Base-by-base conservation (phyloP, 345 rosid species). In the Isatis tinctoria region DNA sequence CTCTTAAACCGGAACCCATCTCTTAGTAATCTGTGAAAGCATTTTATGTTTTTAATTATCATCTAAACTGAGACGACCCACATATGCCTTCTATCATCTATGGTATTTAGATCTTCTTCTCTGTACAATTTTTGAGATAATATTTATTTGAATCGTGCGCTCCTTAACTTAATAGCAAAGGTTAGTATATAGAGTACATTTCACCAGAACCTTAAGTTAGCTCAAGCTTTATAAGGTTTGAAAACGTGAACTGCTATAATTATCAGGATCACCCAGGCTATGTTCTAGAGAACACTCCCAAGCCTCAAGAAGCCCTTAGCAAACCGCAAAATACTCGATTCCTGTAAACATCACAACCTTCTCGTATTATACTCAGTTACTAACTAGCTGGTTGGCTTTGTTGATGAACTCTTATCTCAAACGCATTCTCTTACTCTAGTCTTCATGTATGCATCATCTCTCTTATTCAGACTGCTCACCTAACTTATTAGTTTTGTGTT, bases 371-470 rank as follows among this genome's bases (percentile, higher is more conserved):
- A 49, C 54, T 67, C 27, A n/a, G 1, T 49, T 35, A 52, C 10
- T 33, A 54, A 5, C 4, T 60, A 28, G 32, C 30, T 10, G 32
- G 52, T 60, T 16, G 41, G 65, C 58, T 51, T 69, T 57, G 59
- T 62, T 62, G 66, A 72, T 26, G 58, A 45, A 20, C 45, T 48
- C 44, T 47, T 74, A 60, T 65, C 72, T 65, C 72, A 16, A 39
- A 35, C 41, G 9, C 30, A 43, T 36, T 69, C 44, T 51, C 37
- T 59, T 36, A 62, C 44, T 51, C 37, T 59, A 16, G 40, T 60
- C 49, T 32, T 54, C 32, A 26, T 69, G 48, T 52, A 61, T 49
- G 49, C 58, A 67, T 24, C n/a, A 57, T 58, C 30, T 59, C 30
- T 56, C 43, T 48, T 60, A 62, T 41, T 32, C 35, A n/a, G 36